Conservation (phyloP, 352 stramenopile species). For the Phytophthora pluvialis region DNA sequence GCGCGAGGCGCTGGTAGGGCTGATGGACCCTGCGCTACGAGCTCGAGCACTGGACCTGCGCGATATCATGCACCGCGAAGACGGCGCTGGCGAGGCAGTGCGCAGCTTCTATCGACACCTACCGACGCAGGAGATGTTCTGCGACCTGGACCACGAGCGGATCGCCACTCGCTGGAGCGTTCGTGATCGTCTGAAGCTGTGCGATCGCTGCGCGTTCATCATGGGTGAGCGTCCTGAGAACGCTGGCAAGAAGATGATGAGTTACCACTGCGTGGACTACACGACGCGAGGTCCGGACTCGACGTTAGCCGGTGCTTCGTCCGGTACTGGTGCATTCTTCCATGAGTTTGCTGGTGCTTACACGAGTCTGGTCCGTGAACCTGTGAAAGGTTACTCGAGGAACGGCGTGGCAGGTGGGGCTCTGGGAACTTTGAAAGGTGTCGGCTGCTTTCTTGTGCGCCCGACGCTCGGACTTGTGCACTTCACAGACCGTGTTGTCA, state of each 20-base stretch:
- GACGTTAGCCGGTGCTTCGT: slow-evolving; percentile 13
- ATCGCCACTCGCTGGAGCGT: slow-evolving; percentile 57
- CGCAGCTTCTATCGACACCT: slow-evolving; percentile 82
- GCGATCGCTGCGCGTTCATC: slow-evolving; percentile 52
- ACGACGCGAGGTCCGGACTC: slow-evolving; percentile 46
- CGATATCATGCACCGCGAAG: slow-evolving; percentile 68
- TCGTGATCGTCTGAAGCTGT: slow-evolving; percentile 55
- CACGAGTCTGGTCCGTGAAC: slow-evolving; percentile 42
- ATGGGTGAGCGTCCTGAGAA: slow-evolving; percentile 49
- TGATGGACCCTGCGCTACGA: slow-evolving; percentile 51
- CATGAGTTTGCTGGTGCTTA: slow-evolving; percentile 45
- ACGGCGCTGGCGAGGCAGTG: slow-evolving; percentile 80
- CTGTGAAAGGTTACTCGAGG: slow-evolving; percentile 20
- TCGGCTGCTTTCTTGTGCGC: slow-evolving; percentile 29
- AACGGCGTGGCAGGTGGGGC: slow-evolving; percentile 20
- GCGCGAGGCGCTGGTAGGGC: slow-evolving; percentile 57
- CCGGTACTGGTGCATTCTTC: slow-evolving; percentile 10
- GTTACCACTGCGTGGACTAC: slow-evolving; percentile 61
- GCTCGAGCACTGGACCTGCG: slow-evolving; percentile 51
- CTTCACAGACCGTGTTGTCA: slow-evolving; percentile 43
- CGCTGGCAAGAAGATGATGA: slow-evolving; percentile 34
- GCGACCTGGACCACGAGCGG: slow-evolving; percentile 50
- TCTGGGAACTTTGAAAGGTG: slow-evolving; percentile 26
- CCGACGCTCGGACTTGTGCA: slow-evolving; percentile 39
- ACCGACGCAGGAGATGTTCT: slow-evolving; percentile 86